These are phyloP conservation scores for Nemophila menziesii DNA, from an alignment of 257 asterid species.

Conservation along the genomic window DNA sequence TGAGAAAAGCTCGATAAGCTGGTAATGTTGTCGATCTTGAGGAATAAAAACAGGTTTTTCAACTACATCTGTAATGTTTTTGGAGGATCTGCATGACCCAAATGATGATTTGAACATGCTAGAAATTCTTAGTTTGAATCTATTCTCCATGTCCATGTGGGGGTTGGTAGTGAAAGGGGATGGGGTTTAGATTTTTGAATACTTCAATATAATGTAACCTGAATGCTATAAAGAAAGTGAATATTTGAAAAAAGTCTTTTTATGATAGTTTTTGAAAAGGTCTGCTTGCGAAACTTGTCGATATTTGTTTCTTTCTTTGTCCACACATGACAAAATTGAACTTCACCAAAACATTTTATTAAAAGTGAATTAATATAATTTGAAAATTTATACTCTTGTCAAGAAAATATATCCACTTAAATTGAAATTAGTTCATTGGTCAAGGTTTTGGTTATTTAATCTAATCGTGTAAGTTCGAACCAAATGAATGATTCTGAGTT, in stretches of 20 bases:
- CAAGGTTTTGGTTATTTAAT: too few species aligned
- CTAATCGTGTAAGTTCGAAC: too few species aligned
- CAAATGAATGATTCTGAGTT: too few species aligned
- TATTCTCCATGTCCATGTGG: conserved; percentile 20
- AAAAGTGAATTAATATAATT: too few species aligned
- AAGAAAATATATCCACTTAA: too few species aligned
- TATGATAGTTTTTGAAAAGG: background rate
- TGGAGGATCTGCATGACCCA: conserved; percentile 36
- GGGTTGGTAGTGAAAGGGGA: background rate
- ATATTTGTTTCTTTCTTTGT: conserved; percentile 9
- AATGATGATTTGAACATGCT: conserved; percentile 36
- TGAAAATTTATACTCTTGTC: too few species aligned
- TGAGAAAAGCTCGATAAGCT: conserved; percentile 23
- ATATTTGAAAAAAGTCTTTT: too few species aligned
- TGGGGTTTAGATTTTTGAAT: background rate
- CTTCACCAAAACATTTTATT: too few species aligned
- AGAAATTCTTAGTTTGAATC: conserved; percentile 25
- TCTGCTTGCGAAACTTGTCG: background rate
- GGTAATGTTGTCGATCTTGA: conserved; percentile 7
- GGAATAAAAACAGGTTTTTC: conserved; percentile 7
- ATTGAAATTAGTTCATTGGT: too few species aligned
- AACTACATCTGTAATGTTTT: conserved; percentile 23
- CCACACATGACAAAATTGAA: background rate
- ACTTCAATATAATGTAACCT: background rate
- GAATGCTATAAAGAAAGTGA: background rate